Conservation (phyloP, 257 asterid species). For the Capsicum baccatum region DNA sequence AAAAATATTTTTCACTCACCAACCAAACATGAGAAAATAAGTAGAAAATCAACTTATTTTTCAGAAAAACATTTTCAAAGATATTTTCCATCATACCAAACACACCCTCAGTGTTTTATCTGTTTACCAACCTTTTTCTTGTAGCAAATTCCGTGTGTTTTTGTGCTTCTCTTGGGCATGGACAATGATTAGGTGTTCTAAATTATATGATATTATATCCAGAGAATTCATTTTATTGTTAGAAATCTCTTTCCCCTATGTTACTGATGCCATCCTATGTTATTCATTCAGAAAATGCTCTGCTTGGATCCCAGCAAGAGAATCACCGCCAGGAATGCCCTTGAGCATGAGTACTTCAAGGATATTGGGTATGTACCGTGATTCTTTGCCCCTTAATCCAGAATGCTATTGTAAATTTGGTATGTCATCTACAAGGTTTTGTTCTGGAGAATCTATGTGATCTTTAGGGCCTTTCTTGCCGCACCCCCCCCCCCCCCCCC, state of each 20-base stretch:
- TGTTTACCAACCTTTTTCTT: not conserved
- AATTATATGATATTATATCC: not conserved
- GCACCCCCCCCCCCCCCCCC: constrained; percentile 27
- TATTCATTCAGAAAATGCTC: constrained; percentile 56
- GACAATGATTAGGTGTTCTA: not conserved
- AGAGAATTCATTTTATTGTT: not conserved
- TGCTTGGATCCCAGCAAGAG: constrained; percentile 90
- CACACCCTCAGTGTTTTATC: not conserved
- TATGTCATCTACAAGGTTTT: constrained; percentile 50
- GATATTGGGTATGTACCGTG: constrained; percentile 74
- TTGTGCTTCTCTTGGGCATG: not conserved
- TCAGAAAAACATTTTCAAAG: too few species aligned
- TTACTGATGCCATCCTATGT: not conserved
- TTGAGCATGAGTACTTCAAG: constrained; percentile 90
- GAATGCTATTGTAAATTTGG: constrained; percentile 64
- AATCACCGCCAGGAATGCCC: constrained; percentile 86
- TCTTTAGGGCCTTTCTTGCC: constrained; percentile 35
- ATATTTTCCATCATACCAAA: too few species aligned
- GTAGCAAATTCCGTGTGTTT: constrained; percentile 1
- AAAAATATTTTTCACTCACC: too few species aligned
- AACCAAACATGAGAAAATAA: too few species aligned
- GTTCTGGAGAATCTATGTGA: constrained; percentile 46
- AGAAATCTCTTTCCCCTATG: not conserved
- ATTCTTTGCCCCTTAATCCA: constrained; percentile 37
- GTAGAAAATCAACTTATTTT: too few species aligned